phyloP scores from a whole-genome alignment of 257 asterid species.

The Rubia yunnanensis region DNA sequence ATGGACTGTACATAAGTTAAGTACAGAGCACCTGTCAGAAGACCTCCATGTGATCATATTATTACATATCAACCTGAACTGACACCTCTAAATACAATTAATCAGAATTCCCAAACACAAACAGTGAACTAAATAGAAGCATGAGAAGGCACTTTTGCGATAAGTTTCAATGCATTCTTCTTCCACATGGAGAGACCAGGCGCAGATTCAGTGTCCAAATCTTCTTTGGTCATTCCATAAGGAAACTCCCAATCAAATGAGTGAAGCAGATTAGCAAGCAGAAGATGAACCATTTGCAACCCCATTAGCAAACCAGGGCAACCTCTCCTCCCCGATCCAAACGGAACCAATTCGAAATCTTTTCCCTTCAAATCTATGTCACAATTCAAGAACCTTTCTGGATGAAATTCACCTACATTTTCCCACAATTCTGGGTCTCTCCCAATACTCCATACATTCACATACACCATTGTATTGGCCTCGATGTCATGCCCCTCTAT shows the following conservation, averaged over 20 bases:
- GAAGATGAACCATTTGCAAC: background rate
- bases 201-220: background rate
- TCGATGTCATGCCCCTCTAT: background rate
- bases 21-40: no score
- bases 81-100: no score
- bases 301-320: background rate
- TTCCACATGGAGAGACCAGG: background rate
- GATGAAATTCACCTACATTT: background rate
- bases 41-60: no score
- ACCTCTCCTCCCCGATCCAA: background rate
- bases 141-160: background rate
- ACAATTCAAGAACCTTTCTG: background rate
- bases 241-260: background rate
- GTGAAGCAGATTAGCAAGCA: background rate
- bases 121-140: no score
- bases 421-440: background rate
- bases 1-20: no score
- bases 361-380: background rate
- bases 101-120: no score
- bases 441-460: background rate
- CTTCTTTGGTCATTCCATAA: background rate
- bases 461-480: background rate
- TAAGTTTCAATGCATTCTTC: background rate
- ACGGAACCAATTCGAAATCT: background rate
- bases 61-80: no score